Evolutionary conservation across 2,329 filamentous ascomycete species (phyloP).

Genomic region (Colletotrichum sp.): DNA sequence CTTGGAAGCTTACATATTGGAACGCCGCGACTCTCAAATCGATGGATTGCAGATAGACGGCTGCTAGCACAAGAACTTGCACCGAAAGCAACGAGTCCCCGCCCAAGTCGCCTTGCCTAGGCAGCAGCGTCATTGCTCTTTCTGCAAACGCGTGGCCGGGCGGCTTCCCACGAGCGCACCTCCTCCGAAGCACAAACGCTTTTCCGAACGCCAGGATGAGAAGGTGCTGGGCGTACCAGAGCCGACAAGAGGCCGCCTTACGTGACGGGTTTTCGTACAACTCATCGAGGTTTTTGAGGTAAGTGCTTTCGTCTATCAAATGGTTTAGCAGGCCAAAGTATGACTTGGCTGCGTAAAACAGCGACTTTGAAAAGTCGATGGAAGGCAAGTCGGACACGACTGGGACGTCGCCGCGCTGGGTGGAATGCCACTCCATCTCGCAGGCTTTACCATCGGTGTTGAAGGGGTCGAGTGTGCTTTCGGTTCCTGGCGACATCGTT

Average conservation of each 20-base stretch:
- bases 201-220: conserved; percentile 13
- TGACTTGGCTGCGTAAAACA: conserved; percentile 14
- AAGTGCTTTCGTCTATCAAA: not conserved
- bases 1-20: not conserved
- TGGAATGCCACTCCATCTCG: not conserved
- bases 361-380: not conserved
- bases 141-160: not conserved
- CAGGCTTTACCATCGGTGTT: conserved; percentile 1
- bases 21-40: not conserved
- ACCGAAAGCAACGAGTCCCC: not conserved
- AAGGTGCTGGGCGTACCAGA: conserved; percentile 15
- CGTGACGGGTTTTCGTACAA: not conserved
- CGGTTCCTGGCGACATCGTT: not conserved
- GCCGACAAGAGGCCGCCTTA: not conserved
- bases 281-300: not conserved
- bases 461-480: not conserved
- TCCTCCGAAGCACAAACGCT: not conserved
- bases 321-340: not conserved
- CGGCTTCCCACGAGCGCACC: not conserved
- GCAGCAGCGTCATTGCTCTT: conserved; percentile 5
- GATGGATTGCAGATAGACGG: not conserved
- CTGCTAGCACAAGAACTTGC: not conserved
- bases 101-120: not conserved
- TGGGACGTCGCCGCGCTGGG: not conserved
- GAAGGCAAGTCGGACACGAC: not conserved